A percentile compares a stretch with the other conserved stretches of the same genome.
These are phyloP conservation scores for Monoraphidium neglectum DNA, from an alignment of 139 green algal genomes.

Conservation along the genomic window DNA sequence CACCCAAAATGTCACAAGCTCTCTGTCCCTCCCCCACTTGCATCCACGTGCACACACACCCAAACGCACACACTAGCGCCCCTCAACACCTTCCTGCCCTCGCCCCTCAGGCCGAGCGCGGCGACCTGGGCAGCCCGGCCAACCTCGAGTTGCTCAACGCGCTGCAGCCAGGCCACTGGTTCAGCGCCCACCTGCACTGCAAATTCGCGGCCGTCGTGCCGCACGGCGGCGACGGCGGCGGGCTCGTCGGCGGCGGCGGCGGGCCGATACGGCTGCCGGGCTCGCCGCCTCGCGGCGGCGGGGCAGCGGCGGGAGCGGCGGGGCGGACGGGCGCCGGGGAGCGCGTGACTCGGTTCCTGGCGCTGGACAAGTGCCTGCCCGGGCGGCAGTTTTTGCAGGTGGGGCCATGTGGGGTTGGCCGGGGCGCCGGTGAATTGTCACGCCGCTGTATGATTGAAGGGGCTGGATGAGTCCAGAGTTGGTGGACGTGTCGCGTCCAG, in stretches of 20 bases:
- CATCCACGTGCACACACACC: background rate
- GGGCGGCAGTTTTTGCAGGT: slow-evolving; percentile 93
- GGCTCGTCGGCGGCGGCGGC: background rate
- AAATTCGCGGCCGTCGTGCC: slow-evolving; percentile 91
- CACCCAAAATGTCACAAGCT: too few relatives aligned
- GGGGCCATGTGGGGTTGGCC: background rate
- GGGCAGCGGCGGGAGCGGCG: background rate
- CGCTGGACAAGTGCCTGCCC: slow-evolving; percentile 98
- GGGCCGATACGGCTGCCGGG: background rate
- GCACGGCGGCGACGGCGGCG: slow-evolving; percentile 44
- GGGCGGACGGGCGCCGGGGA: background rate
- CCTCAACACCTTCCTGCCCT: background rate
- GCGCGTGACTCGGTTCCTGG: slow-evolving; percentile 84
- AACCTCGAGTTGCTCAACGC: slow-evolving; percentile 64
- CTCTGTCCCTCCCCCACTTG: too few relatives aligned
- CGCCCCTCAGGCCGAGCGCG: slow-evolving; percentile 23
- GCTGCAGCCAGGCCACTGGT: slow-evolving; percentile 92
- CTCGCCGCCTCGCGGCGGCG: background rate
- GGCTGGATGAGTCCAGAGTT: too few relatives aligned
- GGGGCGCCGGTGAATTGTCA: too few relatives aligned
- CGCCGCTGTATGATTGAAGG: too few relatives aligned
- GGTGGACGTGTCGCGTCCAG: too few relatives aligned
- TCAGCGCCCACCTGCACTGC: slow-evolving; percentile 94
- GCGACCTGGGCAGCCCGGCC: slow-evolving; percentile 72
- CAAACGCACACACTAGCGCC: too few relatives aligned